phyloP scores from a whole-genome alignment of 2,329 filamentous ascomycete species.

The Trichoderma sp. region DNA sequence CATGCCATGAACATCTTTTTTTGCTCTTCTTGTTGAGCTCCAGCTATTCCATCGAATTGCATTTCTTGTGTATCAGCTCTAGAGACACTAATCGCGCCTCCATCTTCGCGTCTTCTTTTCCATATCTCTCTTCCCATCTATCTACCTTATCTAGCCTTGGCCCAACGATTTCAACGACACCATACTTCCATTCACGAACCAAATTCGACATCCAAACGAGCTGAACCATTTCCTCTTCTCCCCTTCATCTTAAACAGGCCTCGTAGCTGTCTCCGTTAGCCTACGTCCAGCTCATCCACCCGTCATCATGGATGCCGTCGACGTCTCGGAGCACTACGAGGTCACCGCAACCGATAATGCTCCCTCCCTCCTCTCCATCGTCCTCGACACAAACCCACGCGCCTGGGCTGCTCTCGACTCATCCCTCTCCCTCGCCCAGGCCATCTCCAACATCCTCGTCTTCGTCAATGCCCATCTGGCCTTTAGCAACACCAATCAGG shows the following conservation, averaged over 20 bases:
- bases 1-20: background rate
- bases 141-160: background rate
- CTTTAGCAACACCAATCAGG: constrained; percentile 89
- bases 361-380: constrained; percentile 83
- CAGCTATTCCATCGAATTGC: background rate
- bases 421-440: constrained; percentile 76
- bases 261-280: constrained; percentile 37
- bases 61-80: background rate
- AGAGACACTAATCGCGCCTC: background rate
- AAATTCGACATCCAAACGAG: background rate
- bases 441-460: constrained; percentile 85
- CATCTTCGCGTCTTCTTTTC: background rate
- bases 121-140: background rate
- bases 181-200: background rate
- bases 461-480: constrained; percentile 97
- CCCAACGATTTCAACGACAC: background rate
- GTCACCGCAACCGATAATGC: constrained; percentile 55
- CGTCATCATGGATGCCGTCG: constrained; percentile 53
- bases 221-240: background rate
- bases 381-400: constrained; percentile 95
- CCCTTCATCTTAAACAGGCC: constrained; percentile 27
- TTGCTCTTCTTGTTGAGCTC: background rate
- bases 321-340: constrained; percentile 63
- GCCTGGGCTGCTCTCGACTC: constrained; percentile 81
- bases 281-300: constrained; percentile 18